Evolutionary conservation across 73 alveolate genomes (phyloP).

Genomic region (Paramecium sonneborni): DNA sequence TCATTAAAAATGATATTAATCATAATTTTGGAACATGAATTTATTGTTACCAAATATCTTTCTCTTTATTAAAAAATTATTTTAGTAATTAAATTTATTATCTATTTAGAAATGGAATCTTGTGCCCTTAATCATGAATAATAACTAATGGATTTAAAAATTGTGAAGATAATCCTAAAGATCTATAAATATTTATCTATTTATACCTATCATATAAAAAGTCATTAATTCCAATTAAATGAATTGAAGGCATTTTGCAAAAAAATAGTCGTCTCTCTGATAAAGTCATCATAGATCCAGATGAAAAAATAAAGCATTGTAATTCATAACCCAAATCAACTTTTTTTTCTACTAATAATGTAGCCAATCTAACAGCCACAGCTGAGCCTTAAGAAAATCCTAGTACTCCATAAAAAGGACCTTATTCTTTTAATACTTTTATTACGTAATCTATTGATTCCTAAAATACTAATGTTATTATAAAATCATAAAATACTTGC

Average conservation of each 20-base stretch:
- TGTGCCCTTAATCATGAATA: conserved; percentile 31
- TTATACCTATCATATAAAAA: conserved; percentile 30
- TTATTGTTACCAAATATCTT: background rate
- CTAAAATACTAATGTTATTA: background rate
- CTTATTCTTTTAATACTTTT: conserved; percentile 19
- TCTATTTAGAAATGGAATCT: background rate
- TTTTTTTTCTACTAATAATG: background rate
- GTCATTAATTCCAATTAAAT: conserved; percentile 42
- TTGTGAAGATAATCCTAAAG: conserved; percentile 26
- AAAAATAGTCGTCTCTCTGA: background rate
- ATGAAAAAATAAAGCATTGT: conserved; percentile 8
- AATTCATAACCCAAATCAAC: background rate
- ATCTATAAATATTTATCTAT: background rate
- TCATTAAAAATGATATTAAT: background rate
- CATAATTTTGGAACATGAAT: conserved; percentile 45
- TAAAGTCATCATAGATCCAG: background rate
- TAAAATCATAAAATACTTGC: background rate
- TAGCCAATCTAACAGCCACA: conserved; percentile 1
- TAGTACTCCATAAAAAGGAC: conserved; percentile 23
- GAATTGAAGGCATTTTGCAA: background rate
- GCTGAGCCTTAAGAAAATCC: conserved; percentile 47
- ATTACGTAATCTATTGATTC: conserved; percentile 34
- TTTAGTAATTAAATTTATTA: background rate
- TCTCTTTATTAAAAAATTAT: background rate
- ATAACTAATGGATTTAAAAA: conserved; percentile 25